Base-by-base conservation (phyloP, 768 basidiomycete genomes). In the Boletus insuetus region DNA sequence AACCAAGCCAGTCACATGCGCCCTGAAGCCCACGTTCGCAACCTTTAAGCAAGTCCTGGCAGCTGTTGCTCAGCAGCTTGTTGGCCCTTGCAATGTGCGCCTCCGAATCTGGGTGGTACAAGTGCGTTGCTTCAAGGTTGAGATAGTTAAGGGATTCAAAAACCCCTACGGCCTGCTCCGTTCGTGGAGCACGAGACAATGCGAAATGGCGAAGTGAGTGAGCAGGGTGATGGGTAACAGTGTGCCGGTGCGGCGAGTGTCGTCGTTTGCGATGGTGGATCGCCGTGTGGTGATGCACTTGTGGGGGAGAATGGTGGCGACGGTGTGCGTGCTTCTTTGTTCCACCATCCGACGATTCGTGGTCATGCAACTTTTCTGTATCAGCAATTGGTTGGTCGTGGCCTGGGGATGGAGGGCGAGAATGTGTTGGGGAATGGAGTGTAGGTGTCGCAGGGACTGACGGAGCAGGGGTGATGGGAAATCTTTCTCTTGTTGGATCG, bases 111-210 rank as follows among this genome's bases (percentile, higher is more conserved):
- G 81, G 81, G 54, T 85, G 82, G 31, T 71, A 67, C 31, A 84
- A 68, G 35, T 79, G 69, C 34, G 71, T 79, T 26, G 80, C 77
- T 65, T 90, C 87, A 4, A 89, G 71, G 57, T 88, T 81, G 51
- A 88, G 72, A 64, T 88, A 89, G 32, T 80, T 70, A 59, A 87
- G 82, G 3, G 80, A 81, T 71, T 90, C 88, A 56, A 89, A 90
- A n/a, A 87, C 82, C 3, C 86, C 89, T 0, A 90, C 88, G 0
- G 79, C 79, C 29, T 76, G 72, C 62, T 88, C 84, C 17, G 59
- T 60, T 57, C 69, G 73, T 32, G 64, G 55, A 16, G 59, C 56
- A 24, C 61, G 71, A 31, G 69, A 64, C 17, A 74, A 56, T 0
- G 78, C 66, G 8, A 76, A 53, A 47, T 75, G 75, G 31, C 77